Percentiles rank a stretch among this genome's conserved stretches.
phyloP scores from a whole-genome alignment of 169 alveolate genomes.

The Eimeria sp. region DNA sequence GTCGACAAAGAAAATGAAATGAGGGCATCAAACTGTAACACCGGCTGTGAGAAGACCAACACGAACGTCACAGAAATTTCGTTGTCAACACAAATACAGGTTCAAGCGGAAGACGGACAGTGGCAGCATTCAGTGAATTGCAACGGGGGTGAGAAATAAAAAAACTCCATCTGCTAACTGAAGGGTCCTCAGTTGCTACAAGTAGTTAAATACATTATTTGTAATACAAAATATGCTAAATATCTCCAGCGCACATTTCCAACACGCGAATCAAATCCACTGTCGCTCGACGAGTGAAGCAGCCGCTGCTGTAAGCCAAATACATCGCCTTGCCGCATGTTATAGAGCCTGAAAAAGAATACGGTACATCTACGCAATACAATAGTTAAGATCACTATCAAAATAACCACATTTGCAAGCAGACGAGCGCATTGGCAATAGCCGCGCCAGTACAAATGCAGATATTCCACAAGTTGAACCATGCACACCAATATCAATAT shows the following conservation, averaged over 20 bases:
- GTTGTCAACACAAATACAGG: too few relatives aligned
- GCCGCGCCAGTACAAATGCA: not conserved
- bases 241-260: conserved; percentile 13
- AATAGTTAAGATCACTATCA: not conserved
- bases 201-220: not conserved
- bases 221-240: not conserved
- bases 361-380: not conserved
- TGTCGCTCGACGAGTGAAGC: conserved; percentile 20
- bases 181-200: too few relatives aligned
- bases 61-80: too few relatives aligned
- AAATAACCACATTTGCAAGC: not conserved
- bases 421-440: not conserved
- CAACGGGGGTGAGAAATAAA: not conserved
- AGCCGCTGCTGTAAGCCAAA: conserved; percentile 20
- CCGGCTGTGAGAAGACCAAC: too few relatives aligned
- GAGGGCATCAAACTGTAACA: too few relatives aligned
- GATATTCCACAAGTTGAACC: not conserved
- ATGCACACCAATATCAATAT: not conserved
- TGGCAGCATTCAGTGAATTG: not conserved
- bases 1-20: too few relatives aligned
- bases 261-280: conserved; percentile 50
- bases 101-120: too few relatives aligned
- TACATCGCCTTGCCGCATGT: conserved; percentile 62
- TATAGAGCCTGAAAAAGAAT: conserved; percentile 13
- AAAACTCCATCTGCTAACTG: not conserved